Evolutionary conservation across 306 rosid species (phyloP).

Genomic region (Biancaea sappan): DNA sequence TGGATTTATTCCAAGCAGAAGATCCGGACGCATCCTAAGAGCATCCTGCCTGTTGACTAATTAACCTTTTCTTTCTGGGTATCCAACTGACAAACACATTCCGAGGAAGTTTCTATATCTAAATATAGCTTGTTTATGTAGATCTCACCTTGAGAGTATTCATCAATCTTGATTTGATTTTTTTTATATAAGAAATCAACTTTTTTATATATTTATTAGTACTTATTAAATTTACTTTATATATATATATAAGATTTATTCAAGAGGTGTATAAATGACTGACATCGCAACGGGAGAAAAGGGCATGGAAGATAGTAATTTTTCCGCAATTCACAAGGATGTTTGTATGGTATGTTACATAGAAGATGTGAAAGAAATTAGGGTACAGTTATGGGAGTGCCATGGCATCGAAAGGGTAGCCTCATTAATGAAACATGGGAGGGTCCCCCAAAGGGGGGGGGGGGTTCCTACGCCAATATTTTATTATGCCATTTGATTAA

Average conservation of each 20-base stretch:
- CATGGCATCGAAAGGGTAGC: slow-evolving; percentile 37
- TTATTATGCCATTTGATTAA: slow-evolving; percentile 8
- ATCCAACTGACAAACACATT: slow-evolving; percentile 58
- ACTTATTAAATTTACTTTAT: too few species aligned
- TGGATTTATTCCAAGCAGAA: too few species aligned
- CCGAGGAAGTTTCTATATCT: slow-evolving; percentile 51
- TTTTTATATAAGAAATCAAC: too few species aligned
- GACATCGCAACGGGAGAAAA: too few species aligned
- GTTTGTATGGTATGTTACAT: too few species aligned
- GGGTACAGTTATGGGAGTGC: too few species aligned
- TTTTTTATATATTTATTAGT: too few species aligned
- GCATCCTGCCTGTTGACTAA: too few species aligned
- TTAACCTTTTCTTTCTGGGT: too few species aligned
- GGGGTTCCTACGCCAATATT: background rate
- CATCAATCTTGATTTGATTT: slow-evolving; percentile 52
- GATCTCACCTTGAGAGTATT: slow-evolving; percentile 38
- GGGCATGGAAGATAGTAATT: slow-evolving; percentile 25
- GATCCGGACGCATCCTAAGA: too few species aligned
- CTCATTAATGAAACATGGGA: slow-evolving; percentile 23
- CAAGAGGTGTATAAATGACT: background rate
- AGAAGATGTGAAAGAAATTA: too few species aligned
- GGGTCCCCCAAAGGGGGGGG: background rate
- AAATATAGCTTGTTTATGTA: background rate
- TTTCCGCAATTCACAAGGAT: slow-evolving; percentile 45
- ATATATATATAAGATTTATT: too few species aligned